Evolutionary conservation across 2,329 filamentous ascomycete genomes (phyloP), one percentile per base, ranked within the genome.

Genomic region (Gnomoniopsis smithogilvyi): DNA sequence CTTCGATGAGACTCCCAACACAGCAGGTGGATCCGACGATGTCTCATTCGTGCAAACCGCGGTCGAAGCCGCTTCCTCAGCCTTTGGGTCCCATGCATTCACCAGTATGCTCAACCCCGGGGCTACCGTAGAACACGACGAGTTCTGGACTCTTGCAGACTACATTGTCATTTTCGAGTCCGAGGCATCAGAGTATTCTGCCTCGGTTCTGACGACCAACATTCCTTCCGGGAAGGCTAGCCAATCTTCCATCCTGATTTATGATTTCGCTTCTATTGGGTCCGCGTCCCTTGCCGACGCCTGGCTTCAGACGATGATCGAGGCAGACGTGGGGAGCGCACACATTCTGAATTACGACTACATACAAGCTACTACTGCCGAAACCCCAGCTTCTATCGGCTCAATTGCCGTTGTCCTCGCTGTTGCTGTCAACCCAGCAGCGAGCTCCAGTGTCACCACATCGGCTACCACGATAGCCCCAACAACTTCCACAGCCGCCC

Each of bases 1-100:
- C 53, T 62, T 60, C 36, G 60, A 62, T 45, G 60, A 62, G 68
- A 59, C 2, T 47, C 55, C 12, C 26, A n/a, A 26, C 63, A 59
- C 19, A 63, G 58, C 41, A 62, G 49, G 1, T n/a, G 47, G 46
- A 12, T 3, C 17, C 24, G 26, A 43, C 45, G 47, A 56, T 15
- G 58, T 60, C 41, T 22, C 22, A n/a, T 60, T 56, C 34, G 47
- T 60, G 47, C 36, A 54, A 26, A 45, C 58, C 14, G 34, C 52
- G n/a, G 53, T 60, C 21, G 36, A 51, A 17, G 22, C 45, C n/a
- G 54, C 54, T 3, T 36, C n/a, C 19, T 43, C 50, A 15, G 34
- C 33, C 17, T 58, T 60, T 36, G 54, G 54, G 15, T 10, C 11
- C 17, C 43, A 49, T 22, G 21, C 26, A 34, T 57, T 53, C 58